A percentile compares a stretch with the other conserved stretches of the same genome.
These are phyloP conservation scores for Suhomyces chickasaworum DNA, from an alignment of 1,139 yeast genomes.

Conservation along the genomic window DNA sequence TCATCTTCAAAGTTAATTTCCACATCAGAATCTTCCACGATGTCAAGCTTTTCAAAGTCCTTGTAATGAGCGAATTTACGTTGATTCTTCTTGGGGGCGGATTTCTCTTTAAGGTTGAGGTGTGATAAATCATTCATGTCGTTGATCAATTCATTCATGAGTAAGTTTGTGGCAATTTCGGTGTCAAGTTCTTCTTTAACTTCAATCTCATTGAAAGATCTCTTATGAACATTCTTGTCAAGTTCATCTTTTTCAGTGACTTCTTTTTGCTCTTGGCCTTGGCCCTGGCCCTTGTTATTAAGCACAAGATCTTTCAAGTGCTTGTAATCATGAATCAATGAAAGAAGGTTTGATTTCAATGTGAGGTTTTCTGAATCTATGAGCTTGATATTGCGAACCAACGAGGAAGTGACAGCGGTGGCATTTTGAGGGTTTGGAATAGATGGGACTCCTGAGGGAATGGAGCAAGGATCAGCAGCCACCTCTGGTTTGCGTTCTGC, in stretches of 20 bases:
- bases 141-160: constrained; percentile 30
- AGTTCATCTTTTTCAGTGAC: constrained; percentile 10
- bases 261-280: too few species aligned
- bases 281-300: constrained; percentile 23
- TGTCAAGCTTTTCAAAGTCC: constrained; percentile 21
- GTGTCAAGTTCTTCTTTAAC: constrained; percentile 13
- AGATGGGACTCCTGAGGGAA: background rate
- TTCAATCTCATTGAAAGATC: constrained; percentile 31
- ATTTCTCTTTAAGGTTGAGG: constrained; percentile 10
- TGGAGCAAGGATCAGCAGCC: background rate
- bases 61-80: constrained; percentile 18
- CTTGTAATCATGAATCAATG: constrained; percentile 47
- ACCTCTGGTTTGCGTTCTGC: background rate
- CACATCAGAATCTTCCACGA: constrained; percentile 22
- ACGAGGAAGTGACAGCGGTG: constrained; percentile 8
- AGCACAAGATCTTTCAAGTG: constrained; percentile 38
- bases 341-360: constrained; percentile 39
- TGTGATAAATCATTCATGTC: constrained; percentile 33
- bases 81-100: constrained; percentile 12
- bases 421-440: background rate
- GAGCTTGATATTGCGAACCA: constrained; percentile 26
- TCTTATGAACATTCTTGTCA: constrained; percentile 22
- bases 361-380: constrained; percentile 40
- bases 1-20: constrained; percentile 30
- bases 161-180: constrained; percentile 18